Evolutionary conservation across 2,329 filamentous ascomycete species (phyloP).

Genomic region (Pseudodiploospora longispora): DNA sequence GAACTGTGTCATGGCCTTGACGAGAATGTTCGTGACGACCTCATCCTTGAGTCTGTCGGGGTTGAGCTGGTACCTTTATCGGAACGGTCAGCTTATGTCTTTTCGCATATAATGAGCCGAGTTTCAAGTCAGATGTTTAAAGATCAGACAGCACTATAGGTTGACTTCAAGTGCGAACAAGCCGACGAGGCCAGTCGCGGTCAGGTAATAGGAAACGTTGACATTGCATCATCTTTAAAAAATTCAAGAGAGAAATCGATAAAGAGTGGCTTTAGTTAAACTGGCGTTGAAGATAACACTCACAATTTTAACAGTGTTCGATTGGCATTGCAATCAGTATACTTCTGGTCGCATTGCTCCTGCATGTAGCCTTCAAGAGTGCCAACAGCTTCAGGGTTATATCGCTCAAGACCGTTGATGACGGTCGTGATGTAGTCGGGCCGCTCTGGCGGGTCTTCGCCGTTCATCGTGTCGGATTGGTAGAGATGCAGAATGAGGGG

Average conservation of each 20-base stretch:
- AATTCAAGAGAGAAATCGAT: not conserved
- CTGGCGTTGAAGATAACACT: conserved; percentile 35
- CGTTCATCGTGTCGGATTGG: conserved; percentile 45
- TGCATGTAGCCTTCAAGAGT: conserved; percentile 91
- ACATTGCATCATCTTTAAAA: conserved; percentile 55
- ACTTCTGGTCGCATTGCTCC: conserved; percentile 91
- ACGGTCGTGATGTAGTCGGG: conserved; percentile 88
- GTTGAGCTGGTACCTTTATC: conserved; percentile 92
- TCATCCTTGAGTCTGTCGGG: conserved; percentile 95
- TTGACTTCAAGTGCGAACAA: conserved; percentile 13
- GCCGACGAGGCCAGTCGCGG: conserved; percentile 39
- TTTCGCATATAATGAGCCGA: too few species aligned
- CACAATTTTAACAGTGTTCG: conserved; percentile 94
- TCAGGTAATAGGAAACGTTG: conserved; percentile 99
- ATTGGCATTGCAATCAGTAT: conserved; percentile 94
- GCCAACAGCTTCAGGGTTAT: conserved; percentile 94
- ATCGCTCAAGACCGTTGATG: conserved; percentile 93
- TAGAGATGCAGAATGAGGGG: conserved; percentile 11
- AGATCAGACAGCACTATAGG: conserved; percentile 65
- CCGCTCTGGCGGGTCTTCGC: conserved; percentile 84
- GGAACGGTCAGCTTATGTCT: not conserved
- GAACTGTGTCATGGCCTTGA: conserved; percentile 96
- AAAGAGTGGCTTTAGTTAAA: not conserved
- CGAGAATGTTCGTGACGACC: conserved; percentile 96
- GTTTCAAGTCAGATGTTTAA: not conserved